A percentile compares a stretch with the other conserved stretches of the same genome.
These are phyloP conservation scores for Calocera cornea DNA, from an alignment of 768 basidiomycete species.

Conservation along the genomic window DNA sequence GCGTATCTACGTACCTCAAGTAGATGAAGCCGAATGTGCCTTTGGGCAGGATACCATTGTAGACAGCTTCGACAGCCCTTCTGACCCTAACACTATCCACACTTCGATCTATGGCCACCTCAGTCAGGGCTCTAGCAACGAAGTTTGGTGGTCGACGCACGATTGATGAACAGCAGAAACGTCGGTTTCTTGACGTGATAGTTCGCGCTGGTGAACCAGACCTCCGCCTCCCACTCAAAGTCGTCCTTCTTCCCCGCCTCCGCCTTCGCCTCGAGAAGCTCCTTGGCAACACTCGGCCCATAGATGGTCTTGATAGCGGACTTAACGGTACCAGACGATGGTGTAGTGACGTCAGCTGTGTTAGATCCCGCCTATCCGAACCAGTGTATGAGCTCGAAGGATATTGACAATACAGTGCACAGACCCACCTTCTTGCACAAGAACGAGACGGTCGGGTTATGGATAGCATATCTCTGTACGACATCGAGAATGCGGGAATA, in stretches of 20 bases:
- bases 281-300: conserved; percentile 64
- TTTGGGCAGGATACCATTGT: conserved; percentile 75
- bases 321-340: conserved; percentile 46
- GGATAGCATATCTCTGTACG: conserved; percentile 82
- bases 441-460: conserved; percentile 81
- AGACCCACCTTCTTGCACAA: conserved; percentile 71
- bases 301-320: conserved; percentile 72
- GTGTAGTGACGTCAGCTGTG: conserved; percentile 69
- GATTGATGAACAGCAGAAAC: conserved; percentile 88
- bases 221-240: conserved; percentile 57
- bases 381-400: conserved; percentile 6
- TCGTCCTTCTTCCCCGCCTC: conserved; percentile 26
- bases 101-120: conserved; percentile 51
- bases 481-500: conserved; percentile 85
- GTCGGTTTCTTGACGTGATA: conserved; percentile 77
- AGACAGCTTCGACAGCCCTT: conserved; percentile 73
- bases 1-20: conserved; percentile 47
- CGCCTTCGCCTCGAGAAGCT: conserved; percentile 34
- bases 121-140: not conserved
- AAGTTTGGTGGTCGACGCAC: conserved; percentile 36
- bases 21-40: conserved; percentile 87
- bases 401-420: not conserved
- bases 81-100: conserved; percentile 83
- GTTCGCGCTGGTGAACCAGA: conserved; percentile 72
- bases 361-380: conserved; percentile 47